Evolutionary conservation across 805 yeast genomes (phyloP), one percentile per base, ranked within the genome.

Genomic region (Kuraishia capsulata): DNA sequence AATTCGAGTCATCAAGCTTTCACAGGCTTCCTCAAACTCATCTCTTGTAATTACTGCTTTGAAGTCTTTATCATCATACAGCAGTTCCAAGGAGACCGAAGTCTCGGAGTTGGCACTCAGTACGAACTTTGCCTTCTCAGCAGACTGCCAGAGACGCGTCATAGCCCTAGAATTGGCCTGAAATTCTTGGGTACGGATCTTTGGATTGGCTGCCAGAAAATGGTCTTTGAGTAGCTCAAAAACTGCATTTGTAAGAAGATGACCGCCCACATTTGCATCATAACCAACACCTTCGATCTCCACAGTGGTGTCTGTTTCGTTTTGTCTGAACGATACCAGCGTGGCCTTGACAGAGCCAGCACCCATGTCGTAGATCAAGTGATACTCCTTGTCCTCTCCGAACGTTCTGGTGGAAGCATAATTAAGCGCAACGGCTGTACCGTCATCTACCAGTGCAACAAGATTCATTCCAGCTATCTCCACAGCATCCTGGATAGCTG

Each of bases 271-370:
- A 1, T 63, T 47, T n/a, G 65, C 64, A 51, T 80, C 84, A 51
- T 59, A 76, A 1, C 90, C 88, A 43, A 78, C 74, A 23, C 87
- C 88, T 52, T 78, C 82, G 20, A 86, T 71, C 29, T 76, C 81
- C 29, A 88, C 62, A 6, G 53, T 52, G 10, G 69, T 46, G 8
- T 69, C 58, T 20, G 64, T 64, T 35, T 54, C 56, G 16, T 59
- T 55, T 18, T 73, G 73, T 14, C 60, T 57, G 44, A 80, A 67
- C 1, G 89, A 76, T 37, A 88, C 74, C n/a, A 92, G 62, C 0
- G 97, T 83, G 2, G 95, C 95, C 39, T 80, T 76, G 0, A 95
- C 83, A 1, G 95, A 80, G 1, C 95, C 95, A 4, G 96, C 90
- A 35, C 98, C 98, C 73, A 84, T 74, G 56, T 92, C 98, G 54